Percentiles rank a stretch among this genome's conserved stretches.
phyloP scores from a whole-genome alignment of 441 rosid species.

The Oxalis stricta region DNA sequence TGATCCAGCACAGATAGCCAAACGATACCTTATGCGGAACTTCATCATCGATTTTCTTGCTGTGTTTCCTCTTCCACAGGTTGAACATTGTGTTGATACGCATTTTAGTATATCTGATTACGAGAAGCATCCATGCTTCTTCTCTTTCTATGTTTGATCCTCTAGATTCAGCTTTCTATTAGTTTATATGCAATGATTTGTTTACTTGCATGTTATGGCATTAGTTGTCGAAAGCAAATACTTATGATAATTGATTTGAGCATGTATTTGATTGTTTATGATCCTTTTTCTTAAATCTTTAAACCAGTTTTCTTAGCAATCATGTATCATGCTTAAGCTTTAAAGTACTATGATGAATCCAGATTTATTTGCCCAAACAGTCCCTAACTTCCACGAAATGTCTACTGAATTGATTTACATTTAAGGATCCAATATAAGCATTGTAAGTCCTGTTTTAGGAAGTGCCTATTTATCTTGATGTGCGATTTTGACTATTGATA shows the following conservation, averaged over 20 bases:
- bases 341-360: too few species aligned
- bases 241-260: not conserved
- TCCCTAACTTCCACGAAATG: too few species aligned
- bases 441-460: too few species aligned
- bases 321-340: too few species aligned
- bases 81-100: constrained; percentile 11
- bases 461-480: too few species aligned
- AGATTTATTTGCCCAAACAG: too few species aligned
- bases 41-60: constrained; percentile 85
- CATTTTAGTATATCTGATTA: constrained; percentile 2
- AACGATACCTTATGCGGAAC: constrained; percentile 57
- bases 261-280: not conserved
- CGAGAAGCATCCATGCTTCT: not conserved
- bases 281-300: too few species aligned
- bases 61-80: constrained; percentile 92
- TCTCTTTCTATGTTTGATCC: not conserved
- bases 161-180: not conserved
- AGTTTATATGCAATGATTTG: not conserved
- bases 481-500: too few species aligned
- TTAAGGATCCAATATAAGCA: too few species aligned
- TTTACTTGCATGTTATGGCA: not conserved
- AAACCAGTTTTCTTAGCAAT: too few species aligned
- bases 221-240: not conserved
- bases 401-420: too few species aligned
- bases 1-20: constrained; percentile 78